Evolutionary conservation across 1,284 basidiomycete genomes (phyloP).

Genomic region (Ganoderma resinaceum): DNA sequence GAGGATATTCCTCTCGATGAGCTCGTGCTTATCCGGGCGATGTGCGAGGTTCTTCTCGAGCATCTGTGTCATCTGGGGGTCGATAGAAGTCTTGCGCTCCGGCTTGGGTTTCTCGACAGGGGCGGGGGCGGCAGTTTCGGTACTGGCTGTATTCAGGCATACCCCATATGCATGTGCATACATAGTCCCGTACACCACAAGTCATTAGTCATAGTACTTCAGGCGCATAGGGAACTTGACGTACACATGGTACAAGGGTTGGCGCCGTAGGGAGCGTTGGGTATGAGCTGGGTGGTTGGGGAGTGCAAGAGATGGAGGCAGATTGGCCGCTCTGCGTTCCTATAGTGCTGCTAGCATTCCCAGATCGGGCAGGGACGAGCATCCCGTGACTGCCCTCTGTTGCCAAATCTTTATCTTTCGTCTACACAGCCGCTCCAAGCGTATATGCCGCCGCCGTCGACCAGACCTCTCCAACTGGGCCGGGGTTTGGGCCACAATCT

Average conservation of each 20-base stretch:
- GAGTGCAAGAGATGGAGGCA: constrained; percentile 5
- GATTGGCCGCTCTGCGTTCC: constrained; percentile 11
- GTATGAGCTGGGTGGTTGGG: not conserved
- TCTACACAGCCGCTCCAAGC: not conserved
- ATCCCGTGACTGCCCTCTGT: constrained; percentile 9
- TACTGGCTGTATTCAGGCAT: constrained; percentile 15
- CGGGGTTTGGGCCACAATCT: not conserved
- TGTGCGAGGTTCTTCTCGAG: constrained; percentile 67
- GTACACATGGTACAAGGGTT: constrained; percentile 8
- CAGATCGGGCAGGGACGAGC: constrained; percentile 9
- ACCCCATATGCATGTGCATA: not conserved
- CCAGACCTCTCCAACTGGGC: not conserved
- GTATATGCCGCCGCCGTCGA: not conserved
- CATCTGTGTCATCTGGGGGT: constrained; percentile 49
- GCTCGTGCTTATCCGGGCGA: constrained; percentile 67
- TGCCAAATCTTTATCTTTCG: not conserved
- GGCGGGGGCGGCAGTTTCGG: constrained; percentile 23
- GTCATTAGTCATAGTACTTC: not conserved
- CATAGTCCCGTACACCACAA: constrained; percentile 2
- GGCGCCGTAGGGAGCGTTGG: not conserved
- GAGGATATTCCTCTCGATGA: constrained; percentile 78
- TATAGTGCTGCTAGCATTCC: constrained; percentile 12
- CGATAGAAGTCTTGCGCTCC: constrained; percentile 45
- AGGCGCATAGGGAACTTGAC: not conserved
- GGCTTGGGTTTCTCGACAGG: constrained; percentile 27